Percentiles rank a stretch among this genome's conserved stretches.
These are phyloP conservation scores for Clarireedia monteithiana DNA, from an alignment of 2,329 filamentous ascomycete genomes.

Conservation along the genomic window DNA sequence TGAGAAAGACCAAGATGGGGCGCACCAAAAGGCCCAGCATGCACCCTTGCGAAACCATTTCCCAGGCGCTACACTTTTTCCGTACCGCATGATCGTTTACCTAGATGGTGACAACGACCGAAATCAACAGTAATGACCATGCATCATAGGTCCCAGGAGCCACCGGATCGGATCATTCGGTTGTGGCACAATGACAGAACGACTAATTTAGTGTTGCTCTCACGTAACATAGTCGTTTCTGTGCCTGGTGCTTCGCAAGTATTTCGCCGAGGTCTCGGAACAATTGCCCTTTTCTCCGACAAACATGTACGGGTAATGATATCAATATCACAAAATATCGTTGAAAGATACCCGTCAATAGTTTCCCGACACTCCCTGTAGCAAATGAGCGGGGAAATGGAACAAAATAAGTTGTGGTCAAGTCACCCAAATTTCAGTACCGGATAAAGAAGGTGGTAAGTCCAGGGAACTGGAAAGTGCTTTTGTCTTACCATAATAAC, in stretches of 20 bases:
- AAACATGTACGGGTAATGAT: not conserved
- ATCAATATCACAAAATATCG: not conserved
- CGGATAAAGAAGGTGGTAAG: no score
- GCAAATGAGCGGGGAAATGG: no score
- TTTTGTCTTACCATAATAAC: no score
- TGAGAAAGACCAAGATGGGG: not conserved
- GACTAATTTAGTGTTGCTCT: not conserved
- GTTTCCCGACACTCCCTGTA: not conserved
- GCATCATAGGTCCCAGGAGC: not conserved
- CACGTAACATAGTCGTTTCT: not conserved
- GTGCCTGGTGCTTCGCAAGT: no score
- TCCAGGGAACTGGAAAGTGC: no score
- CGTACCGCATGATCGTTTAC: not conserved
- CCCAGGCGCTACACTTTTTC: not conserved
- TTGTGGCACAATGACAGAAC: not conserved
- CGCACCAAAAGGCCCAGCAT: not conserved
- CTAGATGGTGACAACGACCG: not conserved
- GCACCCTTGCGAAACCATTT: not conserved
- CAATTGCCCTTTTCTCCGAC: not conserved
- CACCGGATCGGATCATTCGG: constrained; percentile 9
- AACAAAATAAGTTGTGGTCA: not conserved
- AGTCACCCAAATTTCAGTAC: no score
- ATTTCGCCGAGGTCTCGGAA: not conserved
- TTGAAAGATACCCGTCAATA: not conserved
- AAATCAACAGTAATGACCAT: not conserved